Conservation (phyloP, 129 eudicot species). For the Cynara cardunculus region DNA sequence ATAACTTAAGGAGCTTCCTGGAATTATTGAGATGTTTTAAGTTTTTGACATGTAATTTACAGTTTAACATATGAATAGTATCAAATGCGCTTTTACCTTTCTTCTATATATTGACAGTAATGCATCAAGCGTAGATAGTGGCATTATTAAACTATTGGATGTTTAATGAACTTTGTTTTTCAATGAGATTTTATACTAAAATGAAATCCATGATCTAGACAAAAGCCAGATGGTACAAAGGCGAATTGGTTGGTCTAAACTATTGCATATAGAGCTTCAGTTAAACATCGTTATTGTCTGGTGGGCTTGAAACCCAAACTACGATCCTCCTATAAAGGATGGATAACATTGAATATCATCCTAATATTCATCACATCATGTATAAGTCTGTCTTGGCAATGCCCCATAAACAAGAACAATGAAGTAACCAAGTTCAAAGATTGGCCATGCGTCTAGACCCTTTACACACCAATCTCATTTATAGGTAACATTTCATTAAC, state of each 20-base stretch:
- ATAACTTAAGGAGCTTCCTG: background rate
- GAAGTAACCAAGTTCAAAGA: constrained; percentile 3
- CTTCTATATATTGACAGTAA: background rate
- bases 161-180: background rate
- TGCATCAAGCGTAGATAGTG: background rate
- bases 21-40: background rate
- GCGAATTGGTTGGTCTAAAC: background rate
- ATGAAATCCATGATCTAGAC: background rate
- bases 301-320: background rate
- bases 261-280: background rate
- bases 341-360: background rate
- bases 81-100: background rate
- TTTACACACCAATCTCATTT: background rate
- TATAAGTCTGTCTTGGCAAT: background rate
- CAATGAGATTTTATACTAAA: background rate
- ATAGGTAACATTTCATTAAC: background rate
- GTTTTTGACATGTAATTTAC: background rate
- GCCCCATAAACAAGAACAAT: background rate
- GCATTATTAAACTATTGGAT: background rate
- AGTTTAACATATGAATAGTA: background rate
- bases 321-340: background rate
- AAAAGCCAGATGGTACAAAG: background rate
- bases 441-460: background rate
- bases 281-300: background rate
- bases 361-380: background rate